Conservation (phyloP, 176 grass and related monocot genomes). For the Carex kokanica region DNA sequence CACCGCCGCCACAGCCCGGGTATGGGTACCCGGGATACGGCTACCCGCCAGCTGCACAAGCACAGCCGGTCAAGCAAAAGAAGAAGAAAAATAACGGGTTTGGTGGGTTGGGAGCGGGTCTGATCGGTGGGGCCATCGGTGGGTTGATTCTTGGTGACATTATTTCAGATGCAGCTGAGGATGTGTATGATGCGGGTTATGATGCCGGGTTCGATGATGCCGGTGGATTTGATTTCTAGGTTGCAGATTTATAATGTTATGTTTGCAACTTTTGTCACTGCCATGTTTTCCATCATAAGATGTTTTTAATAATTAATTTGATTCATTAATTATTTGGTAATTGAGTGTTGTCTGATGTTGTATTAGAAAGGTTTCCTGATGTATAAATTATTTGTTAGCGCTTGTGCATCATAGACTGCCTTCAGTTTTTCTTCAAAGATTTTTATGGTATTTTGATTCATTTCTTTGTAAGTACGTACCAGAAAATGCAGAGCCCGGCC, state of each 20-base stretch:
- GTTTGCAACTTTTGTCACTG: background rate
- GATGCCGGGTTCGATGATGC: conserved; percentile 59
- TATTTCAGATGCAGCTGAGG: conserved; percentile 31
- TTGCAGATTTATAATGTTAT: background rate
- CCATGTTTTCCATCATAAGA: background rate
- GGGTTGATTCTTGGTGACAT: conserved; percentile 70
- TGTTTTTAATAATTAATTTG: background rate
- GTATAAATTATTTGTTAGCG: background rate
- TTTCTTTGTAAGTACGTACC: background rate
- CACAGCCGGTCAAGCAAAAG: conserved; percentile 39
- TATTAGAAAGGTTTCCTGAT: background rate
- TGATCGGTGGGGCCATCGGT: conserved; percentile 55
- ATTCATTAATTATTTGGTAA: background rate
- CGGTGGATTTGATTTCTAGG: conserved; percentile 68
- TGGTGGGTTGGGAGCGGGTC: conserved; percentile 56
- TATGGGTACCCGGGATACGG: conserved; percentile 36
- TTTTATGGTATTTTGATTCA: background rate
- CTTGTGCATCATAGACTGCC: background rate
- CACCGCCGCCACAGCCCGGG: conserved; percentile 33
- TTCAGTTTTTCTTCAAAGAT: background rate
- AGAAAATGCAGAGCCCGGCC: background rate
- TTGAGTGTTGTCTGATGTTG: background rate
- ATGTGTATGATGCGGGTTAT: conserved; percentile 40
- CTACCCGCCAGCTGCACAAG: conserved; percentile 42
- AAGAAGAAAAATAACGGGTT: conserved; percentile 50